phyloP scores from a whole-genome alignment of 371 early-diverging fungal species.

The Mitosporidium daphniae region DNA sequence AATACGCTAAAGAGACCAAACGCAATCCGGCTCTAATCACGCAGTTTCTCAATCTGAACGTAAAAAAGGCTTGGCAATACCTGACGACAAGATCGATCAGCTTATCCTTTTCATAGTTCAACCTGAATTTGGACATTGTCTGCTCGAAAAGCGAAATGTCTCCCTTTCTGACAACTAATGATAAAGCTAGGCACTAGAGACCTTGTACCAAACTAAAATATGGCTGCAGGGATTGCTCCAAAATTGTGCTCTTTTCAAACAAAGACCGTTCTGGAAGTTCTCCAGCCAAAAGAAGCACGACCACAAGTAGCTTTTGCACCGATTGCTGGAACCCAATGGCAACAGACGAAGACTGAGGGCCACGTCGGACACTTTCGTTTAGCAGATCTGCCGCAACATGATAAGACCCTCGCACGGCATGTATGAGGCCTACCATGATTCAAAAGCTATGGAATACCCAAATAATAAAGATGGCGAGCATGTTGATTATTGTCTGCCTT shows the following conservation, averaged over 20 bases:
- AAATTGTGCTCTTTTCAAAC: constrained; percentile 40
- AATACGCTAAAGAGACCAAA: constrained; percentile 63
- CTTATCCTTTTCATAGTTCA: constrained; percentile 39
- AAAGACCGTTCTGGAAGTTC: constrained; percentile 69
- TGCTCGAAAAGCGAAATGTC: constrained; percentile 64
- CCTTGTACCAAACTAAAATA: constrained; percentile 64
- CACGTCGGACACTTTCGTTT: too few relatives aligned
- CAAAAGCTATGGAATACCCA: constrained; percentile 9
- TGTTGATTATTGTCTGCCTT: constrained; percentile 54
- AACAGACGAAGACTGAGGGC: background rate
- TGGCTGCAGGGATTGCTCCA: constrained; percentile 39
- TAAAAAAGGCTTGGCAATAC: constrained; percentile 4
- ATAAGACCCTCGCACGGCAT: too few relatives aligned
- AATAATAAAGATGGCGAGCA: constrained; percentile 69
- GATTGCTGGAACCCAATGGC: constrained; percentile 3
- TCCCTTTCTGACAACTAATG: constrained; percentile 49
- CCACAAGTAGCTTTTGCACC: constrained; percentile 55
- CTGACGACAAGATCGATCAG: constrained; percentile 52
- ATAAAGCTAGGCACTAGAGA: constrained; percentile 3
- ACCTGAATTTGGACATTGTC: constrained; percentile 23
- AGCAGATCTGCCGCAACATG: too few relatives aligned
- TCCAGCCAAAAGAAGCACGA: constrained; percentile 75
- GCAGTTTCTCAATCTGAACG: constrained; percentile 41
- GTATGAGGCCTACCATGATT: constrained; percentile 35
- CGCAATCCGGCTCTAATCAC: constrained; percentile 89